A percentile compares a stretch with the other conserved stretches of the same genome.
These are phyloP conservation scores for Pythium apleroticum DNA, from an alignment of 352 stramenopile genomes.

Conservation along the genomic window DNA sequence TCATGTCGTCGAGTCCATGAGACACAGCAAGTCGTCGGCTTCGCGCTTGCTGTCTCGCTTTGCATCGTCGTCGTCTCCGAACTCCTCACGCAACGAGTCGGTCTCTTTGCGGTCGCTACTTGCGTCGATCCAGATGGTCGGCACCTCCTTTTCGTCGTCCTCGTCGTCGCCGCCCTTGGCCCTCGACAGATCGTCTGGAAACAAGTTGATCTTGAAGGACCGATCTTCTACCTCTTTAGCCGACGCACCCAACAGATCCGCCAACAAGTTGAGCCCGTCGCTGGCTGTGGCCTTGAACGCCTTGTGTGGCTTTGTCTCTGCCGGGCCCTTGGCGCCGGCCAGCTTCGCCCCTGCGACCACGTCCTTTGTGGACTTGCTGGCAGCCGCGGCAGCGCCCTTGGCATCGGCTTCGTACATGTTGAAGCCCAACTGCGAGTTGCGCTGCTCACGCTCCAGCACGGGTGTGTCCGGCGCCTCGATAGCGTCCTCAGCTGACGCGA, in stretches of 20 bases:
- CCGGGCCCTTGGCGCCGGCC: conserved; percentile 33
- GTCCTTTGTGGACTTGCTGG: conserved; percentile 45
- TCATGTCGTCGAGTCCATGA: conserved; percentile 81
- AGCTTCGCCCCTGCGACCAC: conserved; percentile 64
- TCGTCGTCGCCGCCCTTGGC: conserved; percentile 45
- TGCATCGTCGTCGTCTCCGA: conserved; percentile 52
- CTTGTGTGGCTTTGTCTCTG: conserved; percentile 46
- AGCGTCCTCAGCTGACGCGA: conserved; percentile 51
- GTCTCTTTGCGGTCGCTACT: conserved; percentile 69
- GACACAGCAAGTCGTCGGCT: conserved; percentile 76
- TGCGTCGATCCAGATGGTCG: conserved; percentile 82
- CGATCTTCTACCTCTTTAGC: conserved; percentile 59
- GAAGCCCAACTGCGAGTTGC: conserved; percentile 58
- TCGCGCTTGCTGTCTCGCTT: conserved; percentile 45
- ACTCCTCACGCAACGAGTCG: conserved; percentile 51
- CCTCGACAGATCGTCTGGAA: conserved; percentile 50
- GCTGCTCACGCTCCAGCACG: conserved; percentile 61
- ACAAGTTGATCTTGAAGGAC: conserved; percentile 76
- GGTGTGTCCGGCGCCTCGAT: conserved; percentile 48
- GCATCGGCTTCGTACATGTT: conserved; percentile 87
- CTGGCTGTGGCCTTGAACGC: conserved; percentile 73
- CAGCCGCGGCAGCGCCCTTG: conserved; percentile 31
- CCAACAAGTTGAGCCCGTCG: conserved; percentile 86
- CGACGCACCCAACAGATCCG: conserved; percentile 70
- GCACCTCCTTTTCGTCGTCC: conserved; percentile 62